Base-by-base conservation (phyloP, 1,284 basidiomycete genomes). In the Cystobasidiaceae sp. region DNA sequence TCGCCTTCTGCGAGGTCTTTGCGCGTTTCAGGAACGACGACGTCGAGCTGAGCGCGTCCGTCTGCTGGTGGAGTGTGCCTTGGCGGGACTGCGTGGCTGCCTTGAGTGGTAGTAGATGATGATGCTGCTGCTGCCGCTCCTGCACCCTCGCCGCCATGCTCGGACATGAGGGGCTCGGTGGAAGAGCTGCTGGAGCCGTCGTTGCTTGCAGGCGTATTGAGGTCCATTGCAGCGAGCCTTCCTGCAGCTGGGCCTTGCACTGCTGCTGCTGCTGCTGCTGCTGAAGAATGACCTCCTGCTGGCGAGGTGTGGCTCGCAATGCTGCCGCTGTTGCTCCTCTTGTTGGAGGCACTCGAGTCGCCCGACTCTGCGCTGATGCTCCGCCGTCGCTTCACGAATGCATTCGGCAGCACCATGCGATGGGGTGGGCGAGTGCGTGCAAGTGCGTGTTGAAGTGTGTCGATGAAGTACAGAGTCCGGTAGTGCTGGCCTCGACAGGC, bases 1-100 rank as follows among this genome's bases (percentile, higher is more conserved):
- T 90, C 83, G 41, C 86, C 88, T 17, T 70, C 66, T 32, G 54
- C 58, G 80, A 91, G 83, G 33, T 51, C 34, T 56, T 45, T 27
- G 51, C 30, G 7, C 25, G 41, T 1, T 51, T 19, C 5, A 48
- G 51, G 9, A 64, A 41, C 28, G 49, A 21, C n/a, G 32, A 27
- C n/a, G n/a, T n/a, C n/a, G n/a, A 64, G 44, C 52, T 64, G 61
- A 6, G 44, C 21, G 19, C 46, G 51, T 6, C 61, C 61, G 11
- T 64, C 61, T 30, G 51, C 33, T 7, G 52, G 61, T 3, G 51
- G 33, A 15, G 28, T 23, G 28, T 13, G n/a, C 15, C 44, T 59
- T 25, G 56, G 39, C 23, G 56, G 44, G 11, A 49, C 37, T 27
- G 56, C n/a, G n/a, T n/a, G 13, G 8, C 45, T 32, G 15, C 23